Conservation (phyloP, 2,329 filamentous ascomycete species). For the Fusarium succisae region DNA sequence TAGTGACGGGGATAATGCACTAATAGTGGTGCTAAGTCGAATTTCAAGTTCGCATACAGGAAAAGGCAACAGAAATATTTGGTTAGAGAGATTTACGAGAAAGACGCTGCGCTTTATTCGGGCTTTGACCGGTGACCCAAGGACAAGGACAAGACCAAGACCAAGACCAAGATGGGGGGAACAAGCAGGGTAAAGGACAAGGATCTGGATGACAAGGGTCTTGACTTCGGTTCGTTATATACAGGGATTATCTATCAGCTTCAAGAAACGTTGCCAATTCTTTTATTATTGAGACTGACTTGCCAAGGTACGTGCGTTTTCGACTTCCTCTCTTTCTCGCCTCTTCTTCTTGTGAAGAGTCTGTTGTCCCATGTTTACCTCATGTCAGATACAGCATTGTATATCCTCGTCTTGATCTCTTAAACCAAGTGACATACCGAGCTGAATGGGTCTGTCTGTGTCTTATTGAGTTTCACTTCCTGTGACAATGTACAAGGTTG, state of each 20-base stretch:
- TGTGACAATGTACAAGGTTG: no score
- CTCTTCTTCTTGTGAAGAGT: not conserved
- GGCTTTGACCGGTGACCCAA: constrained; percentile 11
- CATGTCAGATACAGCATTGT: not conserved
- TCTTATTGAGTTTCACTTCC: not conserved
- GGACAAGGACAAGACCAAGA: not conserved
- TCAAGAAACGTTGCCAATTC: not conserved
- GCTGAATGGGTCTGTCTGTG: not conserved
- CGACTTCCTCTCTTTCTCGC: not conserved
- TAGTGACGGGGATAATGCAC: no score
- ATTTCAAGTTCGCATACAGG: not conserved
- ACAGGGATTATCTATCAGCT: not conserved
- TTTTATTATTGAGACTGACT: not conserved
- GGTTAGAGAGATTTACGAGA: not conserved
- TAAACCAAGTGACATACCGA: not conserved
- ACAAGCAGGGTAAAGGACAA: constrained; percentile 5
- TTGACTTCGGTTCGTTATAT: not conserved
- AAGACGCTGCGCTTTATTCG: constrained; percentile 28
- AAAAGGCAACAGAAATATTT: not conserved
- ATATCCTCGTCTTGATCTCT: constrained; percentile 25
- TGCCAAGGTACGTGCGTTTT: not conserved
- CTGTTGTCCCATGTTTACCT: not conserved
- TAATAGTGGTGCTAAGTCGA: not conserved
- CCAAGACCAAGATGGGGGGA: constrained; percentile 14
- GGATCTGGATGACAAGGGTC: not conserved